phyloP scores from a whole-genome alignment of 192 early-diverging fungal species.

The Coemansia sp. region DNA sequence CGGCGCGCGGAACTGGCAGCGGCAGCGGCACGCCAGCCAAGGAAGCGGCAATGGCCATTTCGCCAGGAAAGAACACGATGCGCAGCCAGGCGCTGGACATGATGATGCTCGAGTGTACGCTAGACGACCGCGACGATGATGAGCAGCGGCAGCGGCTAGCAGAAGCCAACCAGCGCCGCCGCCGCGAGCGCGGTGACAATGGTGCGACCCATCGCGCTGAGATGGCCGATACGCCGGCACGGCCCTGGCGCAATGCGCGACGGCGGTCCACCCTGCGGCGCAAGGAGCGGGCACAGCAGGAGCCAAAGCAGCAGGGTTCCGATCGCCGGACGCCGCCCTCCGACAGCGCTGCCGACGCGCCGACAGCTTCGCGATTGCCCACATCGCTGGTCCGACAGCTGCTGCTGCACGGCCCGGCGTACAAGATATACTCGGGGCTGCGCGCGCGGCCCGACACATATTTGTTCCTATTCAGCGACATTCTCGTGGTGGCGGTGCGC shows the following conservation, averaged over 20 bases:
- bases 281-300: slow-evolving; percentile 13
- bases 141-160: slow-evolving; percentile 8
- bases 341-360: background rate
- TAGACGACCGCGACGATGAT: slow-evolving; percentile 25
- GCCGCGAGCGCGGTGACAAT: background rate
- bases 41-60: background rate
- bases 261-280: slow-evolving; percentile 42
- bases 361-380: background rate
- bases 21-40: background rate
- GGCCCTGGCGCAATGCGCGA: slow-evolving; percentile 39
- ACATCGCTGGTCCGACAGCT: slow-evolving; percentile 17
- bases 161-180: slow-evolving; percentile 2
- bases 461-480: slow-evolving; percentile 48
- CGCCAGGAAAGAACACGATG: slow-evolving; percentile 19
- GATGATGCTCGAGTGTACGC: slow-evolving; percentile 43
- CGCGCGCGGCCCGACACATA: slow-evolving; percentile 45
- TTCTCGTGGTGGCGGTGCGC: slow-evolving; percentile 44
- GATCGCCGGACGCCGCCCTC: background rate
- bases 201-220: background rate
- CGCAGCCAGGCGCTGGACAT: slow-evolving; percentile 39
- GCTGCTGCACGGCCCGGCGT: slow-evolving; percentile 48
- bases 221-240: slow-evolving; percentile 3
- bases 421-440: slow-evolving; percentile 37
- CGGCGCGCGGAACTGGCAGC: background rate
- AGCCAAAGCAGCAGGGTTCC: slow-evolving; percentile 1